These are phyloP conservation scores for Fraxinus velutina DNA, from an alignment of 305 asterid species.

Conservation along the genomic window DNA sequence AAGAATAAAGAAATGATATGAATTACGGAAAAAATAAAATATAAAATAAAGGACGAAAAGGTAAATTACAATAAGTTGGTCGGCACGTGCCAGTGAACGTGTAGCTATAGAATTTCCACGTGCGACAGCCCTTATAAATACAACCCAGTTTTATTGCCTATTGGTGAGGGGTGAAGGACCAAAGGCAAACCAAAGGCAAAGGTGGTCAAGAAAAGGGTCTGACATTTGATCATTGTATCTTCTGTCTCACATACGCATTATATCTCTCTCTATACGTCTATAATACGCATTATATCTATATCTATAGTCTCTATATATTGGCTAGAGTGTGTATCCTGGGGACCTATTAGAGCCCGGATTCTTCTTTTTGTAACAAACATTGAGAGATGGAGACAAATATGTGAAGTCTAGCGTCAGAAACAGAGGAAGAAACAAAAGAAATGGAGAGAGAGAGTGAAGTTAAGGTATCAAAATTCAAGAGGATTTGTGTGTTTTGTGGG, in stretches of 20 bases:
- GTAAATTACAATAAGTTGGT: slow-evolving; percentile 22
- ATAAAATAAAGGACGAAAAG: not conserved
- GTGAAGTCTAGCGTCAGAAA: slow-evolving; percentile 4
- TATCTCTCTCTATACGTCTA: not conserved
- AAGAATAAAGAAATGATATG: not conserved
- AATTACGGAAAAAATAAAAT: not conserved
- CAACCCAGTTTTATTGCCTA: slow-evolving; percentile 1
- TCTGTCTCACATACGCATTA: not conserved
- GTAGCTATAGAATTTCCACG: slow-evolving; percentile 31
- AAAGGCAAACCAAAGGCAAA: slow-evolving; percentile 14
- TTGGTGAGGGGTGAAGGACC: slow-evolving; percentile 15
- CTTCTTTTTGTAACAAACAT: slow-evolving; percentile 11
- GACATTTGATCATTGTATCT: slow-evolving; percentile 7
- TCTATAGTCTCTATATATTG: not conserved
- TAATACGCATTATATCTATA: not conserved
- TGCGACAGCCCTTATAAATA: slow-evolving; percentile 30
- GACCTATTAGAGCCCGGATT: slow-evolving; percentile 23
- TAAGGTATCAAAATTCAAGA: slow-evolving; percentile 42
- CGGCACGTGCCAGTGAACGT: slow-evolving; percentile 41
- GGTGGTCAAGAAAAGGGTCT: slow-evolving; percentile 16
- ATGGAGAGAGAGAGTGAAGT: slow-evolving; percentile 50
- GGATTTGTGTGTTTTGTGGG: slow-evolving; percentile 48
- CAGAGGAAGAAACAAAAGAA: not conserved
- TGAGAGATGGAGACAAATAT: slow-evolving; percentile 28
- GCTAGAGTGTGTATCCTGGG: slow-evolving; percentile 6